Base-by-base conservation (phyloP, 805 yeast species). In the Cyberlindnera americana region DNA sequence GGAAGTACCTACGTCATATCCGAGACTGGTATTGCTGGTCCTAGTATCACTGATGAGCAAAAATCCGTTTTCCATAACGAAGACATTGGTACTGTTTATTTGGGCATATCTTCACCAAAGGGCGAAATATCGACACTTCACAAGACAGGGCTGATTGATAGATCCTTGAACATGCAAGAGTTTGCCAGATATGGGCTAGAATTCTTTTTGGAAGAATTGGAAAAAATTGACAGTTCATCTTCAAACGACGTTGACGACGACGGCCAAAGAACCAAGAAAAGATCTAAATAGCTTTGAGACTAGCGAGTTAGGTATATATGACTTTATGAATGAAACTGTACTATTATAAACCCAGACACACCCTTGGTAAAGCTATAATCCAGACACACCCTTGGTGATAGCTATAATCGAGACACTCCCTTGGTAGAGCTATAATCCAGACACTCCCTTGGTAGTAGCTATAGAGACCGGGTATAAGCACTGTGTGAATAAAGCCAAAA, bases 21-120 rank as follows among this genome's bases (percentile, higher is more conserved):
- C 1, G 96, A 87, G 59, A 81, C 93, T 1, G 96, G 95, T 1
- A 82, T 83, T 68, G 95, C 96, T 0, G 95, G 95, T 2, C 93
- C 95, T 2, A 47, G 54, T 2, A 50, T 65, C 68, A n/a, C 40
- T 12, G 8, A 63, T 60, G 30, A 70, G 61, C 57, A 78, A 59
- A 52, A 62, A 8, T 9, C 40, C 3, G 37, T 53, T 35, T 58
- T 60, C 52, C 44, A 60, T 42, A 46, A 57, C 36, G 62, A 57
- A 11, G 67, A 65, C 27, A 70, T 78, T 2, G 95, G 95, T 4
- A 73, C 78, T 1, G 91, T 82, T 0, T 87, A 70, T 53, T 57
- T 86, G 33, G 95, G 89, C 1, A 66, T 85, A 26, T 70, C 79
- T 21, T 85, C 89, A 1, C 87, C 91, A 0, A 52, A 56, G 11